Evolutionary conservation across 1,284 basidiomycete species (phyloP).

Genomic region (Rhodotorula sp.): DNA sequence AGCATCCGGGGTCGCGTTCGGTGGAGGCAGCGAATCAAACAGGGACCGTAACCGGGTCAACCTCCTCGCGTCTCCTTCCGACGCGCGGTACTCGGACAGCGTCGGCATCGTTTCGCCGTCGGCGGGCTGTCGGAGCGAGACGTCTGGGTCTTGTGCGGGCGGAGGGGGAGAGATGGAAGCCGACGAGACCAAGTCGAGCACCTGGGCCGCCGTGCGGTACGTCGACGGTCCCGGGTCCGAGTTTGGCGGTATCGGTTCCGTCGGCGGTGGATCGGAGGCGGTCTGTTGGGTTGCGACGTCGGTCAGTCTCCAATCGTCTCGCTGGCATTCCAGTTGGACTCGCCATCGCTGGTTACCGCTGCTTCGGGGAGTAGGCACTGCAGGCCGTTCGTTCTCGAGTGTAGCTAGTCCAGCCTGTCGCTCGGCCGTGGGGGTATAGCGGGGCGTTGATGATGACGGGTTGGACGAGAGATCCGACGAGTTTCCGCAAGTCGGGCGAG

Average conservation of each 20-base stretch:
- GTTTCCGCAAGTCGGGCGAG: too few relatives aligned
- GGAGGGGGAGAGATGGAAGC: background rate
- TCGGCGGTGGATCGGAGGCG: too few relatives aligned
- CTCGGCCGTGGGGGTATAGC: too few relatives aligned
- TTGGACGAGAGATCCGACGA: too few relatives aligned
- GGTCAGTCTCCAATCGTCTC: too few relatives aligned
- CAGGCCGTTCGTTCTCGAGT: too few relatives aligned
- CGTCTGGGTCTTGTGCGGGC: conserved; percentile 17
- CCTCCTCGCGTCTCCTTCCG: conserved; percentile 48
- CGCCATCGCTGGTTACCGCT: too few relatives aligned
- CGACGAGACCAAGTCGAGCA: conserved; percentile 12
- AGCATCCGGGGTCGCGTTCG: background rate
- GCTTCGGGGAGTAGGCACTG: too few relatives aligned
- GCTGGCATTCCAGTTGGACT: too few relatives aligned
- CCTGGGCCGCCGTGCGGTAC: conserved; percentile 2
- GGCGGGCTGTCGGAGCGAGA: conserved; percentile 16
- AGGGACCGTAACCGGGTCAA: conserved; percentile 48
- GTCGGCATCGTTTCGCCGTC: background rate
- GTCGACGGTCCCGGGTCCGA: conserved; percentile 4
- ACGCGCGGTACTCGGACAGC: conserved; percentile 48
- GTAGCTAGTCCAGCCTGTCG: too few relatives aligned
- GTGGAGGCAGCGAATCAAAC: conserved; percentile 49
- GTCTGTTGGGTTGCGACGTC: too few relatives aligned
- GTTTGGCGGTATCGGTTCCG: background rate
- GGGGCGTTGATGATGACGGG: too few relatives aligned